Percentiles rank a stretch among this genome's conserved stretches.
Conservation (phyloP, 169 alveolate species). For the Babesia caballi region DNA sequence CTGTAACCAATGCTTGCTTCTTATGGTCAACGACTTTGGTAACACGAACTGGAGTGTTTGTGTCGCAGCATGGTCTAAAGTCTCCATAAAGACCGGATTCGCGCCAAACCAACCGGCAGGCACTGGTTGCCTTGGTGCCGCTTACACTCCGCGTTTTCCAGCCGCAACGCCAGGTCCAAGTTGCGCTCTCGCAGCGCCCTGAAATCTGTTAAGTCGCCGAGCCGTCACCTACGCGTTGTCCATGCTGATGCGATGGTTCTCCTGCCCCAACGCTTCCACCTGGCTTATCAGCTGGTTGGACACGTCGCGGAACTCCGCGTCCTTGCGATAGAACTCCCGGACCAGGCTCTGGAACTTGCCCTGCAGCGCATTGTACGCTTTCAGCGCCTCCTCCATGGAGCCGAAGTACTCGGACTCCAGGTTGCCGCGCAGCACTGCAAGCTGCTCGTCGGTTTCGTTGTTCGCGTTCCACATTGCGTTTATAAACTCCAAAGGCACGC, state of each 20-base stretch:
- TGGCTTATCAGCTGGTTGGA: conserved; percentile 15
- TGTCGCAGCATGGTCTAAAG: conserved; percentile 1
- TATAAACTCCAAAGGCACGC: too few species aligned
- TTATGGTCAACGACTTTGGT: too few species aligned
- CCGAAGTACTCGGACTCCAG: conserved; percentile 5
- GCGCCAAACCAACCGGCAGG: conserved; percentile 25
- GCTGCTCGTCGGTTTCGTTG: conserved; percentile 13
- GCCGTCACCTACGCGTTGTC: conserved; percentile 23
- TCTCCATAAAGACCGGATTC: not conserved
- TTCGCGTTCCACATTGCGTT: not conserved
- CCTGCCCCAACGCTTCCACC: conserved; percentile 20
- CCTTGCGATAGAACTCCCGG: conserved; percentile 42
- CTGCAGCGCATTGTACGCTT: conserved; percentile 37
- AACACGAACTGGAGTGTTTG: too few species aligned
- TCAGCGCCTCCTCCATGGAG: conserved; percentile 14
- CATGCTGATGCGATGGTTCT: conserved; percentile 22
- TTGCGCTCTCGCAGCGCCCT: conserved; percentile 14
- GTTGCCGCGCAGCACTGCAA: not conserved
- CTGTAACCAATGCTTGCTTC: too few species aligned
- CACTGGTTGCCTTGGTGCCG: not conserved
- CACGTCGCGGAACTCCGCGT: not conserved
- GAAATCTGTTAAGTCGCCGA: not conserved
- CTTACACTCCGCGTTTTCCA: not conserved
- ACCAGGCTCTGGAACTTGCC: conserved; percentile 52
- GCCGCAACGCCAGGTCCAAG: conserved; percentile 7